These are phyloP conservation scores for Phalaenopsis hybrid DNA, from an alignment of 116 monocot genomes.

Conservation along the genomic window DNA sequence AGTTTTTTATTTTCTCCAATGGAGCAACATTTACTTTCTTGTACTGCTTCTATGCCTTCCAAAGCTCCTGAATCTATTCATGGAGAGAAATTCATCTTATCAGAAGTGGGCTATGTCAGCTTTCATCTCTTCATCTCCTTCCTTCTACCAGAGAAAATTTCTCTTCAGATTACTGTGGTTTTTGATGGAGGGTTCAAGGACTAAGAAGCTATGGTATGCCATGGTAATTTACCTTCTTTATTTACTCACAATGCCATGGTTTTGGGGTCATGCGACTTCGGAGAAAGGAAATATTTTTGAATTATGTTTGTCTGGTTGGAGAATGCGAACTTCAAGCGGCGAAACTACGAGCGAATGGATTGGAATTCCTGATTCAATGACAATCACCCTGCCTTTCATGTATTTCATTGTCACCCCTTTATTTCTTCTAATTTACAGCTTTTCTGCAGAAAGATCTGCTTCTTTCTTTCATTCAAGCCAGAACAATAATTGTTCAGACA, in stretches of 20 bases:
- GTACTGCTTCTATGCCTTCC: constrained; percentile 41
- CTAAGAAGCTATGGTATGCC: constrained; percentile 38
- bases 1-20: constrained; percentile 44
- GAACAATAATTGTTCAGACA: constrained; percentile 8
- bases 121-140: not conserved
- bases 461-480: constrained; percentile 16
- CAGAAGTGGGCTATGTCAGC: constrained; percentile 12
- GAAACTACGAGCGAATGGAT: constrained; percentile 6
- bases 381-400: constrained; percentile 70
- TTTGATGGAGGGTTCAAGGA: constrained; percentile 67
- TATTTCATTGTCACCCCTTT: constrained; percentile 61
- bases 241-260: constrained; percentile 66
- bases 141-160: constrained; percentile 17
- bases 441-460: constrained; percentile 46
- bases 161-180: constrained; percentile 42
- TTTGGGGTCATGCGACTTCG: constrained; percentile 70
- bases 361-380: constrained; percentile 48
- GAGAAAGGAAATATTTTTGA: constrained; percentile 40
- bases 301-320: constrained; percentile 71
- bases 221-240: constrained; percentile 50
- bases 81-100: constrained; percentile 32
- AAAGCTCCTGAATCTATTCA: constrained; percentile 47
- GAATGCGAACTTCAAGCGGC: constrained; percentile 7
- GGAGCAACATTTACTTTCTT: constrained; percentile 51
- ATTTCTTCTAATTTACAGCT: constrained; percentile 50